phyloP scores from a whole-genome alignment of 2,329 filamentous ascomycete genomes.

The Colletotrichum musae region DNA sequence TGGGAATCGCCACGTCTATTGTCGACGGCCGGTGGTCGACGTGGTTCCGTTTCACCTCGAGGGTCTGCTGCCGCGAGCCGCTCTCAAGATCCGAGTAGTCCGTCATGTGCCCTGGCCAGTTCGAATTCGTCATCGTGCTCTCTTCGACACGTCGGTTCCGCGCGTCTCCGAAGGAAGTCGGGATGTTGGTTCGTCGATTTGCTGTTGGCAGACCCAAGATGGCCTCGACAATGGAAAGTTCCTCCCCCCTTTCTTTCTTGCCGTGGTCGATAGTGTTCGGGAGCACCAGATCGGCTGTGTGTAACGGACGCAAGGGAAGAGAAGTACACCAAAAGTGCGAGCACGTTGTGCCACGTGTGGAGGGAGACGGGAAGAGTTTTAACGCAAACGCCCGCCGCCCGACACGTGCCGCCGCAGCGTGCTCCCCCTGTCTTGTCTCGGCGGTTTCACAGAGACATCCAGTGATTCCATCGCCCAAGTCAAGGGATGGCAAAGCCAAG shows the following conservation, averaged over 20 bases:
- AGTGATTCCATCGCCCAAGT: neutral
- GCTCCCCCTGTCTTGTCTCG: conserved; percentile 7
- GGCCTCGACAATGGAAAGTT: too few species aligned
- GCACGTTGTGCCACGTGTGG: conserved; percentile 21
- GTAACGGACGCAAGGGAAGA: neutral
- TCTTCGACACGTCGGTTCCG: too few species aligned
- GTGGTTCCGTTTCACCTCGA: conserved; percentile 9
- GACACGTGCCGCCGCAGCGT: conserved; percentile 25
- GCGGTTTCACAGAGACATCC: neutral
- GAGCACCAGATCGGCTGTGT: conserved; percentile 17
- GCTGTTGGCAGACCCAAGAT: too few species aligned
- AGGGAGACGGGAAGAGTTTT: neutral
- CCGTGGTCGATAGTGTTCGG: neutral
- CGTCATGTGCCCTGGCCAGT: conserved; percentile 7
- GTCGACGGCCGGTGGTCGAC: conserved; percentile 17
- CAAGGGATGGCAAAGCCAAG: conserved; percentile 4
- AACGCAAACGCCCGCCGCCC: conserved; percentile 12
- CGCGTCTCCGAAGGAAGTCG: neutral
- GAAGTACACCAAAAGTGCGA: neutral
- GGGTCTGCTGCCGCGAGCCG: conserved; percentile 4
- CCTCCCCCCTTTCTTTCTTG: neutral
- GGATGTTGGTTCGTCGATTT: neutral
- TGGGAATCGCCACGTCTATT: conserved; percentile 30
- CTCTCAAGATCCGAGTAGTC: conserved; percentile 1
- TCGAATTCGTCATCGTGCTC: conserved; percentile 3